Conservation (phyloP, 2,329 filamentous ascomycete species). For the Fusarium bactridioides region DNA sequence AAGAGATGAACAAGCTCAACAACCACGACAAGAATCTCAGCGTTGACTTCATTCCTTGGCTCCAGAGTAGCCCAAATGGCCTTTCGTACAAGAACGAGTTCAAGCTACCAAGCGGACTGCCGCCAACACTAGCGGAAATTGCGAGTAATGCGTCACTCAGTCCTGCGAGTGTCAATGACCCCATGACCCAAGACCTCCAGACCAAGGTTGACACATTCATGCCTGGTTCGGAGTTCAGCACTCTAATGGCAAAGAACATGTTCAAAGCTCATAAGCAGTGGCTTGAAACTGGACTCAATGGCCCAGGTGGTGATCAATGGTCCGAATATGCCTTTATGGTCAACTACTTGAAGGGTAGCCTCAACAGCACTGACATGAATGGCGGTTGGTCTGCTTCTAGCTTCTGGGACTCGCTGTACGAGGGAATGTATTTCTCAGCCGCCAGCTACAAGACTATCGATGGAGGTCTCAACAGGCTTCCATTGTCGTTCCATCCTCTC, state of each 20-base stretch:
- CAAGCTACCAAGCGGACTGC: background rate
- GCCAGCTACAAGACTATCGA: conserved; percentile 5
- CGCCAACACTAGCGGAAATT: background rate
- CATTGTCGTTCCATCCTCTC: background rate
- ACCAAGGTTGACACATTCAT: background rate
- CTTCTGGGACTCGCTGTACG: background rate
- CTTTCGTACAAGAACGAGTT: conserved; percentile 9
- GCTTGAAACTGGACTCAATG: conserved; percentile 1
- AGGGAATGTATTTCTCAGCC: background rate
- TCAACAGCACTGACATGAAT: conserved; percentile 1
- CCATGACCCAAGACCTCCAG: background rate
- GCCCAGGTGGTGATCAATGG: conserved; percentile 4
- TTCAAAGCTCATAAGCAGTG: conserved; percentile 13
- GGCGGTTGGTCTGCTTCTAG: background rate
- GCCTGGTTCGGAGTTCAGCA: background rate
- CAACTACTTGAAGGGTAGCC: conserved; percentile 1
- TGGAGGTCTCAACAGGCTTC: background rate
- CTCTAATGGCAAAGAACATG: conserved; percentile 15
- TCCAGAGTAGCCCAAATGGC: background rate
- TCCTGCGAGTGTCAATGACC: accelerated
- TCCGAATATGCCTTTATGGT: conserved; percentile 7
- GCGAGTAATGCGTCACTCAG: background rate
- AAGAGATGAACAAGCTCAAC: conserved; percentile 11
- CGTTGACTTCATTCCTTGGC: conserved; percentile 7
- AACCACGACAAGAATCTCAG: conserved; percentile 1